Base-by-base conservation (phyloP, 2,329 filamentous ascomycete species). In the Drechmeria coniospora region DNA sequence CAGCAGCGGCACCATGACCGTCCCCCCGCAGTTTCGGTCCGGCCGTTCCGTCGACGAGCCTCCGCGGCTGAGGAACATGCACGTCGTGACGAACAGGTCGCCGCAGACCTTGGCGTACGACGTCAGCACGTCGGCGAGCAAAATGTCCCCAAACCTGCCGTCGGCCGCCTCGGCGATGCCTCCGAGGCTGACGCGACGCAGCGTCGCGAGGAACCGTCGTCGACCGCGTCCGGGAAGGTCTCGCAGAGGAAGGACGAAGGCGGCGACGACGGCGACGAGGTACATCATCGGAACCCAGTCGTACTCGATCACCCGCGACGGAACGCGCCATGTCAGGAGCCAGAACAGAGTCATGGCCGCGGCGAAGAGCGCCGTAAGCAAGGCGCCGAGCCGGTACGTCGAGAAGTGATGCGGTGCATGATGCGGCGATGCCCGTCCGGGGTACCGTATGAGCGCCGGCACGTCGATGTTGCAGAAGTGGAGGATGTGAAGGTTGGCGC, bases 51-150 rank as follows among this genome's bases (percentile, higher is more conserved):
- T 93, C 15, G 82, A 81, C 28, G 77, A 79, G 23, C 74, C 68
- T 4, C 68, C 68, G 4, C 65, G 56, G 1, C 69, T 68, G 45
- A 92, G 70, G 52, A 92, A 86, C 87, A 94, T 93, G 69, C 84
- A 95, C 16, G 84, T 55, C 26, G 75, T 75, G 30, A 95, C 79
- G 49, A 84, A 94, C 9, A 94, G 57, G 51, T 98, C 90, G 15
- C 77, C 87, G 16, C 92, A 63, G 17, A 94, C 79, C 52, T 92
- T 93, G 35, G 87, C 78, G 51, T 95, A 98, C 44, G 81, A 92
- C 23, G 90, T 98, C 41, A 95, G 57, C 30, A 84, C 87, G 65
- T 98, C 90, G 19, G 90, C 86, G 12, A 98, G 70, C 32, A 98
- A 58, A 28, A 95, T 79, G 48, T 98, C 90, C 31, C 83, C 87